Evolutionary conservation across 1,284 basidiomycete species (phyloP).

Genomic region (Sporisorium sorghi): DNA sequence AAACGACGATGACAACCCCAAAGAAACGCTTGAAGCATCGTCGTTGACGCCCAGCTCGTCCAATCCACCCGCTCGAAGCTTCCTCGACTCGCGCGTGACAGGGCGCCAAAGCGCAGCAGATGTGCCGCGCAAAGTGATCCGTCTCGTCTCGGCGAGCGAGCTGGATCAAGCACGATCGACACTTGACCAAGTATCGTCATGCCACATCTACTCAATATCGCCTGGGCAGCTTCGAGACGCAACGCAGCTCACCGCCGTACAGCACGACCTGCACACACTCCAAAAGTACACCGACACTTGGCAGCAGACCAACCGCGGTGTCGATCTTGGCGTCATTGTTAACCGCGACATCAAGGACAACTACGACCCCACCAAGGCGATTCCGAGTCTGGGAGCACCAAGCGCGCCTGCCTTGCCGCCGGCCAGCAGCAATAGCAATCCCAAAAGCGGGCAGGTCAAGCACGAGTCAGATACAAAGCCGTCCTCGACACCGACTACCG

Average conservation of each 20-base stretch:
- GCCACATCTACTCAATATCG: slow-evolving; percentile 58
- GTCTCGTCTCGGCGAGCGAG: slow-evolving; percentile 32
- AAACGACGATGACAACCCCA: not conserved
- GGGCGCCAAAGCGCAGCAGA: slow-evolving; percentile 14
- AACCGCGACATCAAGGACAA: slow-evolving; percentile 43
- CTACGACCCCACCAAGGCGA: slow-evolving; percentile 35
- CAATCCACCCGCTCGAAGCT: slow-evolving; percentile 15
- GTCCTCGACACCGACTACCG: slow-evolving; percentile 1
- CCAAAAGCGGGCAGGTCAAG: slow-evolving; percentile 25
- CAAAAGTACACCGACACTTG: slow-evolving; percentile 50
- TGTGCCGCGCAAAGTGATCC: slow-evolving; percentile 24
- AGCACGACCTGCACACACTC: slow-evolving; percentile 53
- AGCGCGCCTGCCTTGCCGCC: slow-evolving; percentile 32
- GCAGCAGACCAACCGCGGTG: slow-evolving; percentile 49
- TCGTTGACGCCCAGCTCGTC: slow-evolving; percentile 30
- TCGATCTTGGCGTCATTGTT: slow-evolving; percentile 46
- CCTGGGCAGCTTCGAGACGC: slow-evolving; percentile 41
- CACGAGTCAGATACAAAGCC: slow-evolving; percentile 17
- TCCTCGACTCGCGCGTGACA: slow-evolving; percentile 27
- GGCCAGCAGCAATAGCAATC: slow-evolving; percentile 2
- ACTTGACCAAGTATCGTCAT: slow-evolving; percentile 24
- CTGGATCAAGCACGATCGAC: slow-evolving; percentile 34
- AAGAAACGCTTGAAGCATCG: slow-evolving; percentile 16
- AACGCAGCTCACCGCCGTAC: slow-evolving; percentile 49
- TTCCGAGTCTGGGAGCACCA: slow-evolving; percentile 31